Percentiles rank a stretch among this genome's conserved stretches.
phyloP scores from a whole-genome alignment of 2,329 filamentous ascomycete genomes.

The Cladorrhinum sp. region DNA sequence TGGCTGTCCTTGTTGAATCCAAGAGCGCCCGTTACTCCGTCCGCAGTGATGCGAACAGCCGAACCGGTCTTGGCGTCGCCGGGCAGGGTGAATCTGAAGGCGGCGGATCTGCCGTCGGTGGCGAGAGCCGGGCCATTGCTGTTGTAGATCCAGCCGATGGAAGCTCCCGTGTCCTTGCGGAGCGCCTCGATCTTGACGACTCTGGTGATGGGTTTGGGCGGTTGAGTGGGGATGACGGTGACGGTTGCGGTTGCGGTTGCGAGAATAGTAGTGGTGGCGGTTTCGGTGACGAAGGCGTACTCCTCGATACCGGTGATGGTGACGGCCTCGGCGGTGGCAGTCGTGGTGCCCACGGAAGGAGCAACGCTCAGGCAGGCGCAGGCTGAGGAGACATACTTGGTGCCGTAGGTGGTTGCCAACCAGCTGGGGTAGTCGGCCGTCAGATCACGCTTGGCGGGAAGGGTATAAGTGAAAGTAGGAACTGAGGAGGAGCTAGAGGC shows the following conservation, averaged over 20 bases:
- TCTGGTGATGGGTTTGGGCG: not conserved
- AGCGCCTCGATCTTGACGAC: slow-evolving; percentile 10
- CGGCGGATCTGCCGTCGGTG: not conserved
- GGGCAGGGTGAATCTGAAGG: slow-evolving; percentile 5
- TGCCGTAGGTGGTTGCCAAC: slow-evolving; percentile 12
- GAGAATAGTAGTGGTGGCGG: slow-evolving; percentile 10
- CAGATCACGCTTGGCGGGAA: not conserved
- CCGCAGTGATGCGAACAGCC: not conserved
- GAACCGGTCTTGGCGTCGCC: slow-evolving; percentile 1
- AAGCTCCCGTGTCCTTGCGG: slow-evolving; percentile 3
- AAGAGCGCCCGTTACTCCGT: not conserved
- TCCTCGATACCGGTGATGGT: slow-evolving; percentile 10
- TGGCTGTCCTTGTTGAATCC: slow-evolving; percentile 9
- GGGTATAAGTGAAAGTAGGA: not conserved
- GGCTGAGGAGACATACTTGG: slow-evolving; percentile 13
- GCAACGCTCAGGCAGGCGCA: slow-evolving; percentile 15
- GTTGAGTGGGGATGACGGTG: not conserved
- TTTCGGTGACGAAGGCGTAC: slow-evolving; percentile 3
- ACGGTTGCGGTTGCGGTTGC: not conserved
- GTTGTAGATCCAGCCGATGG: slow-evolving; percentile 10
- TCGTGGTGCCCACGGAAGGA: slow-evolving; percentile 9
- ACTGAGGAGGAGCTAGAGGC: not conserved
- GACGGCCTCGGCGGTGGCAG: slow-evolving; percentile 7
- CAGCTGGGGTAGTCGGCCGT: slow-evolving; percentile 12
- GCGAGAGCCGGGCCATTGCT: slow-evolving; percentile 6